A percentile compares a stretch with the other conserved stretches of the same genome.
phyloP scores from a whole-genome alignment of 371 early-diverging fungal genomes.

The Mycotypha africana region DNA sequence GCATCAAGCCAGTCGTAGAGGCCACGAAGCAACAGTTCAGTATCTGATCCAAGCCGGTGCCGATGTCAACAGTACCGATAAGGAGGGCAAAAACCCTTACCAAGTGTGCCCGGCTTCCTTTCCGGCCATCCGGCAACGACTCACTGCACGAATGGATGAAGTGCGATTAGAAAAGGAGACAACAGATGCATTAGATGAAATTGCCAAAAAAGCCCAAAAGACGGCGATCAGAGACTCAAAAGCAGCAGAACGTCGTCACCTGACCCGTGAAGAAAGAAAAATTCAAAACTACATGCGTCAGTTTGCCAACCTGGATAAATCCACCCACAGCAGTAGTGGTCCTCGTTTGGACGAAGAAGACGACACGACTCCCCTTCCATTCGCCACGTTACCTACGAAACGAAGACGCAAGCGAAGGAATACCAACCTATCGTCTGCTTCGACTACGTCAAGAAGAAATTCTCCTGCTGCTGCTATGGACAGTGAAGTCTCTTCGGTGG shows the following conservation, averaged over 20 bases:
- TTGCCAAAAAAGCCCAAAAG: slow-evolving; percentile 15
- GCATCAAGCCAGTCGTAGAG: slow-evolving; percentile 72
- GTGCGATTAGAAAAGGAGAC: slow-evolving; percentile 30
- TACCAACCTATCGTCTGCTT: too few species aligned
- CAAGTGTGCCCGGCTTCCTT: slow-evolving; percentile 45
- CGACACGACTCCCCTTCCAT: neutral
- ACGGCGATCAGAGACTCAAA: slow-evolving; percentile 21
- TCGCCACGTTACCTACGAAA: neutral
- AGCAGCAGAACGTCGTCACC: slow-evolving; percentile 23
- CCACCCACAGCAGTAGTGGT: neutral
- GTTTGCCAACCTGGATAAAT: slow-evolving; percentile 13
- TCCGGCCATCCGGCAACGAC: slow-evolving; percentile 27
- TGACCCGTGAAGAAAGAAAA: slow-evolving; percentile 67
- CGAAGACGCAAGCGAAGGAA: slow-evolving; percentile 28
- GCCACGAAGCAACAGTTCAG: slow-evolving; percentile 47
- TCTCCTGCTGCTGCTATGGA: slow-evolving; percentile 39
- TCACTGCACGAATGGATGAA: slow-evolving; percentile 40
- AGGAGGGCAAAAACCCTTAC: slow-evolving; percentile 48
- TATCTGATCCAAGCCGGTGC: slow-evolving; percentile 61
- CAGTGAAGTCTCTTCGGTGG: slow-evolving; percentile 21
- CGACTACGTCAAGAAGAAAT: slow-evolving; percentile 43
- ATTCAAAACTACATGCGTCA: slow-evolving; percentile 52
- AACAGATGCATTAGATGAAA: slow-evolving; percentile 27
- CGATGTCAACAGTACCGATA: slow-evolving; percentile 48
- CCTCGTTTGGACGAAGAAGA: neutral